phyloP scores from a whole-genome alignment of 78 protist species.

The Dictyostelium discoideum region DNA sequence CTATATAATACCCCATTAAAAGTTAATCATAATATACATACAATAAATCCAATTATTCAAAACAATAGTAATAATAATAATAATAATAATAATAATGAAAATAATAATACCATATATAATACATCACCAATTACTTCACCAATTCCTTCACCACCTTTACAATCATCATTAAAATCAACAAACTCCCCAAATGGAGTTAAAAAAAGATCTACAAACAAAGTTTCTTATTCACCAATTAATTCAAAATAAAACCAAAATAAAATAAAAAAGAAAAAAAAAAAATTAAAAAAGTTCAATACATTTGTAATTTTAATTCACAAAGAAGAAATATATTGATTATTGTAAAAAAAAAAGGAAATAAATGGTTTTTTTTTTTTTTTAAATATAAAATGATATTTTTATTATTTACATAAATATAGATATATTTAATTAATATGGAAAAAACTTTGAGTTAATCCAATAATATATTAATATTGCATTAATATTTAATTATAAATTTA shows the following conservation, averaged over 20 bases:
- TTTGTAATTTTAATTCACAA: no score
- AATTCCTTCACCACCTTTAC: background rate
- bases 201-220: background rate
- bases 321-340: no score
- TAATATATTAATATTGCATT: no score
- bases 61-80: background rate
- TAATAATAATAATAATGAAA: background rate
- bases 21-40: background rate
- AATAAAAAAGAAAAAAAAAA: background rate
- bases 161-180: background rate
- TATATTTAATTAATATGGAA: no score
- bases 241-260: background rate
- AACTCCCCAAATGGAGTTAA: background rate
- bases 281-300: background rate
- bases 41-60: background rate
- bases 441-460: background rate
- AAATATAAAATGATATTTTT: no score
- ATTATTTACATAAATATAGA: no score
- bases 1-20: constrained; percentile 15
- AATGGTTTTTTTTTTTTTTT: no score
- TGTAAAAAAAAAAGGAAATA: no score
- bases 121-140: background rate
- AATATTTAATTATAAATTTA: background rate
- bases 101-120: background rate
- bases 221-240: background rate